Evolutionary conservation across 306 rosid genomes (phyloP), one percentile per base, ranked within the genome.

Genomic region (Fragaria nilgerrensis): DNA sequence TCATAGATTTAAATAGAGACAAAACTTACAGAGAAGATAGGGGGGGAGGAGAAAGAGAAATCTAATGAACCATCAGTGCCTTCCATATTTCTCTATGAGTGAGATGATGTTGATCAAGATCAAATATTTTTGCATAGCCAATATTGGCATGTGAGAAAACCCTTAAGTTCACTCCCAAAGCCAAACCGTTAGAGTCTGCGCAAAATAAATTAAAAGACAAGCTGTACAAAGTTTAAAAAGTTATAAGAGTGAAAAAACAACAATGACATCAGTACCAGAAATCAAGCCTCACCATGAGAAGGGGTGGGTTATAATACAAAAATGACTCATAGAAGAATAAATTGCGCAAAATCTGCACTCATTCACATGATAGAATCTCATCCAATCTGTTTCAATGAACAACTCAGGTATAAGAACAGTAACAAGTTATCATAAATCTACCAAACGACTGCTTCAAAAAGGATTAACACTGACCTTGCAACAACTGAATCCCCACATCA

Each of bases 301-400:
- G 97, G 75, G 91, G 97, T 82, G 97, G 98, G 81, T 95, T 95
- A 78, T 90, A 95, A 83, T 95, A 95, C 86, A 95, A 89, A 92
- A 95, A 95, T 75, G 99, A 97, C 85, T 95, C 98, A 1, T 95
- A 95, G 48, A 95, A 82, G 84, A 95, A 95, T 68, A 95, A 85
- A 79, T 89, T 92, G 72, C 92, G 89, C 84, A n/a, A 90, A 78
- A 90, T 95, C 97, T 36, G 76, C 96, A 78, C 99, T 92, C 99
- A 95, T 95, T 85, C 93, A 86, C 99, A 95, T 95, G 48, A 92
- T 97, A 63, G 99, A 92, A 82, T 89, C 92, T 97, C 99, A 95
- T 84, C 97, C 96, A 81, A 92, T 70, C 97, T 95, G 86, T 61
- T 25, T 23, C 29, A 61, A 27, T 12, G 37, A 61, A 25, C 7